These are phyloP conservation scores for Coemansia sp. DNA, from an alignment of 192 early-diverging fungal genomes.

Conservation along the genomic window DNA sequence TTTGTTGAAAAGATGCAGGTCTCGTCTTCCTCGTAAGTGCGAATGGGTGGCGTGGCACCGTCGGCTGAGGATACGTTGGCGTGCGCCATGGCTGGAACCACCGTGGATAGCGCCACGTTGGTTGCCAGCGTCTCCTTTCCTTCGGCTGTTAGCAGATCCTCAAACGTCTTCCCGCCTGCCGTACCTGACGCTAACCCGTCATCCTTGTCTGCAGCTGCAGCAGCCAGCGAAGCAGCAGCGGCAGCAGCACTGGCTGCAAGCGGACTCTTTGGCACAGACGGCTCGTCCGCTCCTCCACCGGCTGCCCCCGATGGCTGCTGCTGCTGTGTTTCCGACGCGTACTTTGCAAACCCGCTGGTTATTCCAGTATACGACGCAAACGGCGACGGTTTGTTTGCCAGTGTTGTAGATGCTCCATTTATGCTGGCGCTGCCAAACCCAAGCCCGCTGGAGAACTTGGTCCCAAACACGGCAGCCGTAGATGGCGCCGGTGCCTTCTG, in stretches of 20 bases:
- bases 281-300: slow-evolving; percentile 4
- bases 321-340: slow-evolving; percentile 25
- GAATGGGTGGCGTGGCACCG: slow-evolving; percentile 10
- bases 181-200: background rate
- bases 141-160: slow-evolving; percentile 37
- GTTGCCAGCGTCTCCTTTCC: slow-evolving; percentile 35
- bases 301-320: slow-evolving; percentile 8
- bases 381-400: slow-evolving; percentile 19
- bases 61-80: slow-evolving; percentile 11
- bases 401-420: background rate
- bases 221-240: background rate
- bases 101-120: slow-evolving; percentile 19
- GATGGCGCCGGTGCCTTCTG: slow-evolving; percentile 12
- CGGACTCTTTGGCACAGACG: background rate
- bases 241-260: background rate
- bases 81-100: slow-evolving; percentile 28
- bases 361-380: slow-evolving; percentile 22
- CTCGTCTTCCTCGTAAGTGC: slow-evolving; percentile 56
- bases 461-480: slow-evolving; percentile 21
- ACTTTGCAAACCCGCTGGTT: slow-evolving; percentile 45
- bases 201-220: background rate
- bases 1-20: slow-evolving; percentile 42
- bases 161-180: slow-evolving; percentile 23
- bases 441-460: slow-evolving; percentile 21
- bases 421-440: slow-evolving; percentile 41